Evolutionary conservation across 352 stramenopile species (phyloP), one percentile per base, ranked within the genome.

Genomic region (Phytopythium mirpurense): DNA sequence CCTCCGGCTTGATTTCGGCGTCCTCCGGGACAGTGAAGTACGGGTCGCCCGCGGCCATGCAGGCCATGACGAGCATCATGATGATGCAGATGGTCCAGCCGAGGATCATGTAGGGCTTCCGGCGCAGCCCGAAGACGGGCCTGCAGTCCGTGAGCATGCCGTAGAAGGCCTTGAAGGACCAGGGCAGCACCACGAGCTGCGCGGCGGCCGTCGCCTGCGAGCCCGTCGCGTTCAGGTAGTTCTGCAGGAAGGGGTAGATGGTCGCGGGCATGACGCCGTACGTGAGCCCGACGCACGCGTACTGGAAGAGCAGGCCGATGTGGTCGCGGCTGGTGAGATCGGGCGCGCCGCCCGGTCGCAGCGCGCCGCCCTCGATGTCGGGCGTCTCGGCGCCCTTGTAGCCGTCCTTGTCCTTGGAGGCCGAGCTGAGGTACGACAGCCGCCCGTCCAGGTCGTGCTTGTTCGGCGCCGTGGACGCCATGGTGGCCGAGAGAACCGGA

Each of bases 121-220:
- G 60, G 15, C 61, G 61, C 19, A 59, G 62, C 9, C 61, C 55
- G 19, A 46, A 57, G 15, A 67, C 27, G 18, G 60, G 60, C 1
- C 57, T 32, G n/a, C 60, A 67, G 46, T 67, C 60, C 8, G 60
- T 60, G 3, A 67, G 10, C 5, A 61, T 56, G 36, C 60, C 60
- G 41, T 64, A 68, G 56, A 68, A 68, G n/a, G 38, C 48, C 56
- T 67, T 67, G 60, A 67, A 67, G 21, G 49, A 53, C 67, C 67
- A 91, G 27, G 69, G 73, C 3, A 91, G 57, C 47, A 68, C 65
- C 7, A 89, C 59, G 19, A 86, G 19, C 40, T 54, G 60, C 11
- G 26, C 38, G 1, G 58, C 59, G 10, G 62, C 56, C 7, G 54
- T 54, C 5, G 61, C 43, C 36, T 59, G 45, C 3, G 59, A 45